Base-by-base conservation (phyloP, 805 yeast genomes). In the Ogataea methylovora region DNA sequence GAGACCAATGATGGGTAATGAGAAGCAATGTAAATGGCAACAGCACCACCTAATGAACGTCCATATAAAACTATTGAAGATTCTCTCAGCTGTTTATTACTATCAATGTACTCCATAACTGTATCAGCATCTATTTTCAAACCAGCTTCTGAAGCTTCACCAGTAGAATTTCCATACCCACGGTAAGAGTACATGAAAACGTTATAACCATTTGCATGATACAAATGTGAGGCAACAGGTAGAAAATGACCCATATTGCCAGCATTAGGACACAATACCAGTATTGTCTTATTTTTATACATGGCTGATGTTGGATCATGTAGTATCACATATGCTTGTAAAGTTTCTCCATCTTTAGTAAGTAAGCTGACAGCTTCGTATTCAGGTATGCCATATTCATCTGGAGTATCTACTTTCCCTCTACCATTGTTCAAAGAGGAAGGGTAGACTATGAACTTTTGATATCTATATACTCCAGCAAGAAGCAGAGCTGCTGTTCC, bases 41-140 rank as follows among this genome's bases (percentile, higher is more conserved):
- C 95, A 0, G 97, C 98, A 3, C 97, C 97, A 24, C 98, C 98
- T 10, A 90, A 61, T 8, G 95, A 84, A 32, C 97, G 67, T 2
- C 97, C 97, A 52, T 87, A 87, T 8, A 87, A 63, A 1, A 85
- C 61, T 2, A 88, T 41, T 8, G 76, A 60, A 1, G 81, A 67
- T 32, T 64, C 55, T 32, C 63, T 59, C 36, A 78, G 67, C 40
- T 70, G 78, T 10, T 62, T 60, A 46, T 83, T 80, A 1, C 63
- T 56, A 1, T 49, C 34, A n/a, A 90, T 51, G 46, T 67, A 81
- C 14, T 71, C 58, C 63, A 84, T 65, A 2, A 80, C 78, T 0
- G 86, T 65, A 42, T 79, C 80, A 2, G 94, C 92, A 51, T 90
- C 98, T 1, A 67, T 50, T 52, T 88, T 88, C 44, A 90, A 60